A percentile compares a stretch with the other conserved stretches of the same genome.
These are phyloP conservation scores for Mortierella sp. DNA, from an alignment of 371 early-diverging fungal genomes.

Conservation along the genomic window DNA sequence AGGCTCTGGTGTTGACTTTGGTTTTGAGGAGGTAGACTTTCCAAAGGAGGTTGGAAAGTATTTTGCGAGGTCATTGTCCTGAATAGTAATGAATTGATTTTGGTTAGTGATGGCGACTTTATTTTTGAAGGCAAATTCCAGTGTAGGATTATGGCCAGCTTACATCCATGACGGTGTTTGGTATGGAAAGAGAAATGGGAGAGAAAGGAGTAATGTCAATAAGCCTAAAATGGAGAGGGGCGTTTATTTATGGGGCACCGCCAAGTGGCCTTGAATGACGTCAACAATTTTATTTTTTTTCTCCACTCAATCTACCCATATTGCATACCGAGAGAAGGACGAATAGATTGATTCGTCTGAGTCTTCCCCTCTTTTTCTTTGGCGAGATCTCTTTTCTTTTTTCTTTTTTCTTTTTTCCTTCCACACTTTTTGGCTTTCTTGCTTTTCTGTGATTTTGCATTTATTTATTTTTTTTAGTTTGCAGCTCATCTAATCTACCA, in stretches of 20 bases:
- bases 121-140: no score
- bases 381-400: background rate
- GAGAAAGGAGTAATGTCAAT: background rate
- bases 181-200: background rate
- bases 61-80: conserved; percentile 68
- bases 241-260: background rate
- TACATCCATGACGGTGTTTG: conserved; percentile 21
- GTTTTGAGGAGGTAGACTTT: conserved; percentile 43
- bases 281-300: conserved; percentile 15
- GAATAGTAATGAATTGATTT: background rate
- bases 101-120: background rate
- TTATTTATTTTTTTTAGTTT: no score
- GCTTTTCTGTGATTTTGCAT: no score
- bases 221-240: background rate
- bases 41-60: conserved; percentile 67
- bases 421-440: background rate
- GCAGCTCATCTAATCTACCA: no score
- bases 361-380: no score
- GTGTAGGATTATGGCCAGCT: no score
- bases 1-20: conserved; percentile 27
- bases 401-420: background rate
- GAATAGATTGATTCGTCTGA: no score
- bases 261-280: conserved; percentile 20
- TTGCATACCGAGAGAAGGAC: no score
- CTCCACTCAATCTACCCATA: no score